Conservation (phyloP, 2,329 filamentous ascomycete genomes). For the Cryphonectria japonica region DNA sequence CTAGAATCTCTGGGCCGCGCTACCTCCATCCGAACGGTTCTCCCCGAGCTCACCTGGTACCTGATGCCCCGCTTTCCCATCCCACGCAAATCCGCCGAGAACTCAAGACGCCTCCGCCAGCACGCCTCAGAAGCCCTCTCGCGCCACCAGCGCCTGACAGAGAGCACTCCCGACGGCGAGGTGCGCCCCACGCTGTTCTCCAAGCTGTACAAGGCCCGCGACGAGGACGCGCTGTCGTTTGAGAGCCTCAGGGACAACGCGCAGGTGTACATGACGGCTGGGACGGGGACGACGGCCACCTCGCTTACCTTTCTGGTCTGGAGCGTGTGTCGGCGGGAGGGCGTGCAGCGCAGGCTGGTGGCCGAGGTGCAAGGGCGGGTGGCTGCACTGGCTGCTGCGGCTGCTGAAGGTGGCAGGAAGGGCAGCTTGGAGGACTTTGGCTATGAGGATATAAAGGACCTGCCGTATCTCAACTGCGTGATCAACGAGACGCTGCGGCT, state of each 20-base stretch:
- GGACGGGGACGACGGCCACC: conserved; percentile 55
- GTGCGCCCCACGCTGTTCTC: conserved; percentile 41
- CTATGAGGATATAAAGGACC: conserved; percentile 38
- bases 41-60: conserved; percentile 36
- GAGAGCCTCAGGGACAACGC: conserved; percentile 45
- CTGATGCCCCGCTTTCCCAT: conserved; percentile 32
- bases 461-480: conserved; percentile 48
- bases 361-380: conserved; percentile 37
- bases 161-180: neutral
- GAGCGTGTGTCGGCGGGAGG: conserved; percentile 39
- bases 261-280: conserved; percentile 51
- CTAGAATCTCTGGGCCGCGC: conserved; percentile 38
- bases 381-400: neutral
- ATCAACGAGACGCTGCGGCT: conserved; percentile 52
- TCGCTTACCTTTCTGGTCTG: conserved; percentile 54
- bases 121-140: conserved; percentile 21
- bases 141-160: neutral
- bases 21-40: conserved; percentile 34
- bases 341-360: conserved; percentile 39
- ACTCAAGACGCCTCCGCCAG: conserved; percentile 7
- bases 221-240: conserved; percentile 36
- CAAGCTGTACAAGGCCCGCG: conserved; percentile 40
- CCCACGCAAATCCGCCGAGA: conserved; percentile 17
- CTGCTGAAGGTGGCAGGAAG: too few relatives aligned
- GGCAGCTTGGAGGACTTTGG: neutral